Conservation (phyloP, 345 rosid species). For the Eucalyptus leucophloia region DNA sequence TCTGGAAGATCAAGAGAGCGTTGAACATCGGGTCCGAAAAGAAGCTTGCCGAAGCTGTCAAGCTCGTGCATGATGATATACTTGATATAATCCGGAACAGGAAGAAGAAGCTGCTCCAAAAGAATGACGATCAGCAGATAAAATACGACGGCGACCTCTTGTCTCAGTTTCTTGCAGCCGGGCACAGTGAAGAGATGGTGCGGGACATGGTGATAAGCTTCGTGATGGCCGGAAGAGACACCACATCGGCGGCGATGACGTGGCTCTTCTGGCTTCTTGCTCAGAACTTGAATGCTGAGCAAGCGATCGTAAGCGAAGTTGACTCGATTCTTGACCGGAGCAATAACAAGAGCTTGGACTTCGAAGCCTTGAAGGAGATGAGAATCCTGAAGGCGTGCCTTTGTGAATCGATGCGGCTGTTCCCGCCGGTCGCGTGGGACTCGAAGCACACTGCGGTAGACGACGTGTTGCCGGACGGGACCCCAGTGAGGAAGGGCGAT, state of each 20-base stretch:
- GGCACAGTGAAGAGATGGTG: slow-evolving; percentile 25
- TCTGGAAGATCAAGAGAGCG: slow-evolving; percentile 57
- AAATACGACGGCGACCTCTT: slow-evolving; percentile 17
- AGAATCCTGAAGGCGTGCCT: slow-evolving; percentile 42
- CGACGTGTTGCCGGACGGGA: slow-evolving; percentile 62
- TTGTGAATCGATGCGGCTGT: slow-evolving; percentile 56
- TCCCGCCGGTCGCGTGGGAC: slow-evolving; percentile 68
- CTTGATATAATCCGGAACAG: slow-evolving; percentile 14
- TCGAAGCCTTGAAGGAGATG: slow-evolving; percentile 23
- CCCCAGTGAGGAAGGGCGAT: slow-evolving; percentile 49
- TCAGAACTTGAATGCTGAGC: slow-evolving; percentile 11
- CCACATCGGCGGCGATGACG: slow-evolving; percentile 52
- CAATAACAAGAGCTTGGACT: slow-evolving; percentile 6
- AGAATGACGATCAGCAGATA: not conserved
- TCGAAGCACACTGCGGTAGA: slow-evolving; percentile 37
- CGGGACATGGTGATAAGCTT: slow-evolving; percentile 53
- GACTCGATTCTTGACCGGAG: not conserved
- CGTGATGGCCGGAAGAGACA: slow-evolving; percentile 61
- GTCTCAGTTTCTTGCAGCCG: slow-evolving; percentile 22
- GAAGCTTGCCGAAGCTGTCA: slow-evolving; percentile 29
- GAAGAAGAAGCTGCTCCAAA: slow-evolving; percentile 5
- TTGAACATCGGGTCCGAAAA: slow-evolving; percentile 44
- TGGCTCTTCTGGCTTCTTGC: slow-evolving; percentile 60
- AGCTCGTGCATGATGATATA: slow-evolving; percentile 12
- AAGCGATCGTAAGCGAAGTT: slow-evolving; percentile 25